Evolutionary conservation across 345 rosid genomes (phyloP), one percentile per base, ranked within the genome.

Genomic region (Punica granatum): DNA sequence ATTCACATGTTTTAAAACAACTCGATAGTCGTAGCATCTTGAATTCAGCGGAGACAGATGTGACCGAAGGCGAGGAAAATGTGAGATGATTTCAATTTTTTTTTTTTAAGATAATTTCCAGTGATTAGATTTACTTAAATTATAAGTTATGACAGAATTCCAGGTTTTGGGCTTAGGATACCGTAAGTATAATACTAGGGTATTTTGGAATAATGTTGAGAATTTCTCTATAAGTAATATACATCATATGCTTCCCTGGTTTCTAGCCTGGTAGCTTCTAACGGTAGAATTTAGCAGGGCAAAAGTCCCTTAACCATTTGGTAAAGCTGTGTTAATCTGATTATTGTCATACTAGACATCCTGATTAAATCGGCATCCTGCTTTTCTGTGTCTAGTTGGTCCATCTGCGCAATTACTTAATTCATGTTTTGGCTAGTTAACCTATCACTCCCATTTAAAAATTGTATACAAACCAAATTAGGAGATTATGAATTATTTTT

Each of bases 1-100:
- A 62, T 6, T 75, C 73, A 28, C 48, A 72, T 49, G 62, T 64
- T 59, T 67, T 80, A 76, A 90, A 79, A 79, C 80, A 74, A 64
- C 72, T 80, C 48, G 70, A 42, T 63, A 63, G 67, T 63, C 80
- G 77, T 60, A 73, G 72, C 63, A 6, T 23, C 9, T 1, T 6
- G 60, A 74, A 70, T 28, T 60, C 69, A 19, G 66, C 39, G 7
- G 85, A 79, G 42, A 60, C 69, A 56, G 74, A 39, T 36, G 54
- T 34, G 10, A 56, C 32, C 30, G 85, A 77, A 65, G 89, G 79
- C 58, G 89, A 80, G 67, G 92, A 82, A 67, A 86, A 83, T 77
- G 98, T 84, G 74, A 81, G 87, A 65, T 54, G n/a, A n/a, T 31
- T 69, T 18, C 49, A 0, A 43, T 69, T n/a, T 51, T 34, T 19